Conservation (phyloP, 345 rosid species). For the Raphanus raphanistrum region DNA sequence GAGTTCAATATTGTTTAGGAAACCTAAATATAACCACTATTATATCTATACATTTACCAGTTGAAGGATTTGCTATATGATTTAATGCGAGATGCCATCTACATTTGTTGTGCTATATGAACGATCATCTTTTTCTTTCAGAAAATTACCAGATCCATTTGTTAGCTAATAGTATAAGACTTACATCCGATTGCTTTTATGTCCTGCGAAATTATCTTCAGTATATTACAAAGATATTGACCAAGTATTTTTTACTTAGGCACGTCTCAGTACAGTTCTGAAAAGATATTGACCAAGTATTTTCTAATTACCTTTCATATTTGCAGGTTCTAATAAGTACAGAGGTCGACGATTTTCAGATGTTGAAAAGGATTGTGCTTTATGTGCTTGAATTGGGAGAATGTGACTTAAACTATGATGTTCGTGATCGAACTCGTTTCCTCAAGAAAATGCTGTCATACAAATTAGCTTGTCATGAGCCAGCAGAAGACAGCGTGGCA, state of each 20-base stretch:
- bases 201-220: neutral
- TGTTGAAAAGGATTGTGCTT: slow-evolving; percentile 51
- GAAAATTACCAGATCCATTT: neutral
- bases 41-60: neutral
- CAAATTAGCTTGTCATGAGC: slow-evolving; percentile 44
- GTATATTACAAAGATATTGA: neutral
- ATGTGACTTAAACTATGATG: slow-evolving; percentile 77
- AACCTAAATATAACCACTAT: neutral
- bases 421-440: slow-evolving; percentile 90
- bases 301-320: slow-evolving; percentile 19
- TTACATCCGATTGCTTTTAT: neutral
- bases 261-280: slow-evolving; percentile 5
- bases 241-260: slow-evolving; percentile 3
- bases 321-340: slow-evolving; percentile 60
- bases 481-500: slow-evolving; percentile 43
- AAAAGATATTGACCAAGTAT: slow-evolving; percentile 16
- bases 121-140: neutral
- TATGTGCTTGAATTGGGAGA: slow-evolving; percentile 89
- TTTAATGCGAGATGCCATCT: neutral
- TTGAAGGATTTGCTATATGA: neutral
- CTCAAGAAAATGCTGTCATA: slow-evolving; percentile 55
- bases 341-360: slow-evolving; percentile 53
- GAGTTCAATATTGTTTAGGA: neutral
- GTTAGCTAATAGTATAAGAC: neutral
- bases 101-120: slow-evolving; percentile 8